Evolutionary conservation across 495 filamentous ascomycete genomes (phyloP), one percentile per base, ranked within the genome.

Genomic region (Penicillium bialowiezense): DNA sequence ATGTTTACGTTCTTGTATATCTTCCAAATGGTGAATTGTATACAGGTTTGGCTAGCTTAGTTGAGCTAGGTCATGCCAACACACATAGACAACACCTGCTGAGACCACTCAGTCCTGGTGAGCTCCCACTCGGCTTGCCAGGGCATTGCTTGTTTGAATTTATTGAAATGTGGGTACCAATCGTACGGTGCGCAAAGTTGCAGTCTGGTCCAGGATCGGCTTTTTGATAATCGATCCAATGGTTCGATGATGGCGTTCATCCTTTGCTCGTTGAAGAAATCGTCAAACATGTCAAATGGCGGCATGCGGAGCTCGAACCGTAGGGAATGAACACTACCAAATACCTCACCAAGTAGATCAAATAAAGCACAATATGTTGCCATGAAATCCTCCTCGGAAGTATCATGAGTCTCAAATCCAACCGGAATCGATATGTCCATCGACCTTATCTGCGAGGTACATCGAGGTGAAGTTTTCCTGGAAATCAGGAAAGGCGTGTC

Each of bases 401-500:
- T 20, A n/a, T 23, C 20, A 3, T 20, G 23, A 6, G 1, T 5
- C 23, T n/a, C 15, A n/a, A 41, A 28, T 5, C n/a, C 13, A 17
- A 26, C 21, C 21, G 15, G 5, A 41, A 48, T 23, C 9, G 19
- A 47, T 37, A 56, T 47, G 20, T 55, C 52, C 34, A 59, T 48
- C 7, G 47, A 37, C 20, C 32, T 44, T 2, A 59, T 55, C 10
- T 44, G 43, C n/a, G 5, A 32, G 14, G 28, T n/a, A 38, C 28
- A 51, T n/a, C 18, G 14, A 8, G 46, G 42, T 21, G 43, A 29
- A 8, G 51, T 29, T 37, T 55, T 21, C 31, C 42, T 43, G 13
- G 52, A 55, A 21, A 55, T 38, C 1, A 48, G 28, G 28, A 52
- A 55, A 26, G 35, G 44, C 15, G 48, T 42, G 28, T 51, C 52